Base-by-base conservation (phyloP, 208 protist species). In the Trichomonas tenax region DNA sequence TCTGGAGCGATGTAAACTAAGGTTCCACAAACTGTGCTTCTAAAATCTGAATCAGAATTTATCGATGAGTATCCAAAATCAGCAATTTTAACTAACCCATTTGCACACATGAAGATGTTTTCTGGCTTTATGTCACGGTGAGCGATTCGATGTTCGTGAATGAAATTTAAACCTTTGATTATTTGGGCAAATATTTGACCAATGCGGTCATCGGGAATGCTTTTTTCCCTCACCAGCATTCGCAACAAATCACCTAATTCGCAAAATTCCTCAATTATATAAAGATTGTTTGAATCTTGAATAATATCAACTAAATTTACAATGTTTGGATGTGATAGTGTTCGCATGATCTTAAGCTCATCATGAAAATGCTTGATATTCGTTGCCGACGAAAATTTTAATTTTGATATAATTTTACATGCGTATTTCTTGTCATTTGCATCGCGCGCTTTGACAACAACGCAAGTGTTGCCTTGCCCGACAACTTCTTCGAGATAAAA, bases 31-130 rank as follows among this genome's bases (percentile, higher is more conserved):
- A 99, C 98, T 89, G 98, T 99, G 0, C 98, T 99, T 26, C 99
- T 97, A n/a, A 99, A 98, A 88, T 99, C 98, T 0, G 98, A 99
- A 96, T 99, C 98, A 96, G 98, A 98, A 96, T 97, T 93, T 8
- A 98, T 97, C 17, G 98, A 97, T 0, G 99, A 98, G 98, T 99
- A 99, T 11, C 99, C 99, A 98, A 99, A 99, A 97, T 99, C 99
- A 93, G 98, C 98, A 10, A 99, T 97, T 95, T 99, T 99, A n/a
- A 99, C 96, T 21, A 36, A 88, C 21, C 81, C 49, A 81, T 96
- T 49, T 21, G 96, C 86, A 21, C 93, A 98, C 95, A 99, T 98
- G n/a, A 99, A 97, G 96, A 99, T 99, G 96, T 99, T 99, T 96
- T 99, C 96, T 41, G 98, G 97, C 96, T 98, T 98, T 36, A 98